Conservation (phyloP, 2,329 filamentous ascomycete genomes). For the Pseudopithomyces chartarum region DNA sequence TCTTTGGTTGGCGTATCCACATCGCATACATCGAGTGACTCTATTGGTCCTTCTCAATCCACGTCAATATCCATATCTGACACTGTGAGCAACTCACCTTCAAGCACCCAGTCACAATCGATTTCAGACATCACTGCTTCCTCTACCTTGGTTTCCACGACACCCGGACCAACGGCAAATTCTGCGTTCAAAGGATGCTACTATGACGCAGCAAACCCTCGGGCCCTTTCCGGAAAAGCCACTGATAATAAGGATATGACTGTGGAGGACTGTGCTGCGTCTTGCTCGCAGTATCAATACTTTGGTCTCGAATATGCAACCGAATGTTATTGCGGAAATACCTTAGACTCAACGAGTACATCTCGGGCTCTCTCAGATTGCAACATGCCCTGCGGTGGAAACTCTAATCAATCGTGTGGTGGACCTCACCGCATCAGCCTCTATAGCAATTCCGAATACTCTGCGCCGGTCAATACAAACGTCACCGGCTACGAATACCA, state of each 20-base stretch:
- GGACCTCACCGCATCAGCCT: conserved; percentile 33
- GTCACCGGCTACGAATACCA: conserved; percentile 31
- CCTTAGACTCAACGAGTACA: conserved; percentile 16
- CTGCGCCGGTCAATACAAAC: conserved; percentile 21
- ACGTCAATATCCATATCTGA: background rate
- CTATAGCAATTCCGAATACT: conserved; percentile 44
- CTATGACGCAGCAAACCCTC: conserved; percentile 16
- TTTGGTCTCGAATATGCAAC: conserved; percentile 30
- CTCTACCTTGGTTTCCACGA: conserved; percentile 8
- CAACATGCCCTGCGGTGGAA: conserved; percentile 28
- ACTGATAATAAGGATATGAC: conserved; percentile 22
- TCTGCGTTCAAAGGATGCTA: conserved; percentile 31
- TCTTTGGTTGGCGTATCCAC: background rate
- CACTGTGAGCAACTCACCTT: background rate
- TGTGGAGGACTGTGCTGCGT: conserved; percentile 24
- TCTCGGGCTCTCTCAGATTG: conserved; percentile 21
- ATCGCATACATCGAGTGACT: background rate
- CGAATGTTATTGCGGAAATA: conserved; percentile 28
- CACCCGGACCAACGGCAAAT: background rate
- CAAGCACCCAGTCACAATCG: background rate
- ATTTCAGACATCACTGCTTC: background rate
- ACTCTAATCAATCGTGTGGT: conserved; percentile 23
- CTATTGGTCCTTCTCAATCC: background rate
- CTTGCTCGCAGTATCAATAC: conserved; percentile 25
- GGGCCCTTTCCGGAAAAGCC: conserved; percentile 20